Evolutionary conservation across 73 alveolate species (phyloP).

Genomic region (Paramecium biaurelia): DNA sequence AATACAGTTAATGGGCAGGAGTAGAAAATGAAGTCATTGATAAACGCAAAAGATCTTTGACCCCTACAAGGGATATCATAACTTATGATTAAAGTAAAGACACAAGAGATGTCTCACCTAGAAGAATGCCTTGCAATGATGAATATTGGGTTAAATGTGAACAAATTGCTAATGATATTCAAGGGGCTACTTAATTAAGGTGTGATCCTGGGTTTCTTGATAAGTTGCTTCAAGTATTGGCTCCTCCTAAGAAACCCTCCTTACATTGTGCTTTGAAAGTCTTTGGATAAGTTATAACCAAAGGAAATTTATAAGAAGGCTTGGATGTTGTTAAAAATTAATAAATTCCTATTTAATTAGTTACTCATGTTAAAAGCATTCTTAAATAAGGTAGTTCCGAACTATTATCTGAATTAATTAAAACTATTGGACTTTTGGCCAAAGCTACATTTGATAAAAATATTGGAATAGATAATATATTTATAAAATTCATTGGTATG

Average conservation of each 20-base stretch:
- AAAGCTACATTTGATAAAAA: constrained; percentile 81
- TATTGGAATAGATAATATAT: constrained; percentile 77
- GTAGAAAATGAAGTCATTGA: constrained; percentile 59
- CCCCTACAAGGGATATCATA: constrained; percentile 34
- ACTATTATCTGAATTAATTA: constrained; percentile 84
- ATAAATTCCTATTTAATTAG: constrained; percentile 73
- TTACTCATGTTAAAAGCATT: constrained; percentile 66
- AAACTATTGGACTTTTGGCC: constrained; percentile 86
- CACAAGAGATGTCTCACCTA: constrained; percentile 67
- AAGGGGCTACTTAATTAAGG: constrained; percentile 92
- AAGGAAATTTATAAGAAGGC: constrained; percentile 78
- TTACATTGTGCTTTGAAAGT: constrained; percentile 79
- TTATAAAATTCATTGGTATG: constrained; percentile 21
- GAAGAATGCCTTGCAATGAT: constrained; percentile 71
- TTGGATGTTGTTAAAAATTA: constrained; percentile 90
- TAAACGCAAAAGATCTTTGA: constrained; percentile 53
- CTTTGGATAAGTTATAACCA: constrained; percentile 82
- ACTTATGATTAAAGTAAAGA: constrained; percentile 51
- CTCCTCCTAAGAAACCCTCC: constrained; percentile 79
- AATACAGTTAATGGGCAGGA: constrained; percentile 94
- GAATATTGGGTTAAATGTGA: constrained; percentile 89
- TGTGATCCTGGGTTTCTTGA: constrained; percentile 90
- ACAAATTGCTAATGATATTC: constrained; percentile 81
- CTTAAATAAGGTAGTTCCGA: constrained; percentile 78
- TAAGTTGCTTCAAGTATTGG: constrained; percentile 70